Evolutionary conservation across 1,284 basidiomycete genomes (phyloP).

Genomic region (Mycena citricolor): DNA sequence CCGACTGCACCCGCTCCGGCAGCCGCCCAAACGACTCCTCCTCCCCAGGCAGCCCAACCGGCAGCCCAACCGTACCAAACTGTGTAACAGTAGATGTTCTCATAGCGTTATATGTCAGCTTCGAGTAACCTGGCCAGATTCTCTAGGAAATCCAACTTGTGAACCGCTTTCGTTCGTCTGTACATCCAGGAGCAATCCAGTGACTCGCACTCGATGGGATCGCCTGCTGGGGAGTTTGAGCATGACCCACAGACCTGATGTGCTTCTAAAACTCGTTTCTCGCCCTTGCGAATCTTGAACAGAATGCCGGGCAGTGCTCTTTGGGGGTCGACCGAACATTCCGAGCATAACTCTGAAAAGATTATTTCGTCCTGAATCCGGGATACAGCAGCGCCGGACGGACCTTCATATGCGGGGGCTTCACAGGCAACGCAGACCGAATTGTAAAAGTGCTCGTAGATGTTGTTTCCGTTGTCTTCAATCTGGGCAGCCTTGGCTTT

Average conservation of each 20-base stretch:
- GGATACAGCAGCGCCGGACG: constrained; percentile 10
- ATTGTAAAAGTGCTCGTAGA: constrained; percentile 78
- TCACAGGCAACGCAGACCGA: constrained; percentile 74
- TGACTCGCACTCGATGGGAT: constrained; percentile 74
- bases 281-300: constrained; percentile 55
- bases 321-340: constrained; percentile 55
- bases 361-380: constrained; percentile 13
- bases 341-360: constrained; percentile 62
- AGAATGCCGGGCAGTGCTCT: constrained; percentile 62
- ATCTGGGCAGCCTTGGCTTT: constrained; percentile 39
- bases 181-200: constrained; percentile 85
- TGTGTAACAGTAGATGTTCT: constrained; percentile 34
- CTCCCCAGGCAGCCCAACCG: constrained; percentile 14
- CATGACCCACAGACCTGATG: constrained; percentile 77
- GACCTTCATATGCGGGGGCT: constrained; percentile 55
- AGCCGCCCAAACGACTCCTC: constrained; percentile 26
- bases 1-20: constrained; percentile 30
- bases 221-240: constrained; percentile 51
- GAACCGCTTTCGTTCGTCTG: constrained; percentile 64
- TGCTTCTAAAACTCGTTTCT: constrained; percentile 54
- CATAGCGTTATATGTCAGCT: background rate
- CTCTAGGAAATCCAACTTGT: constrained; percentile 50
- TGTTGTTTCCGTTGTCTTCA: constrained; percentile 43
- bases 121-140: constrained; percentile 13
- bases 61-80: constrained; percentile 42